These are phyloP conservation scores for Alternaria sp. DNA, from an alignment of 2,329 filamentous ascomycete genomes.

Conservation along the genomic window DNA sequence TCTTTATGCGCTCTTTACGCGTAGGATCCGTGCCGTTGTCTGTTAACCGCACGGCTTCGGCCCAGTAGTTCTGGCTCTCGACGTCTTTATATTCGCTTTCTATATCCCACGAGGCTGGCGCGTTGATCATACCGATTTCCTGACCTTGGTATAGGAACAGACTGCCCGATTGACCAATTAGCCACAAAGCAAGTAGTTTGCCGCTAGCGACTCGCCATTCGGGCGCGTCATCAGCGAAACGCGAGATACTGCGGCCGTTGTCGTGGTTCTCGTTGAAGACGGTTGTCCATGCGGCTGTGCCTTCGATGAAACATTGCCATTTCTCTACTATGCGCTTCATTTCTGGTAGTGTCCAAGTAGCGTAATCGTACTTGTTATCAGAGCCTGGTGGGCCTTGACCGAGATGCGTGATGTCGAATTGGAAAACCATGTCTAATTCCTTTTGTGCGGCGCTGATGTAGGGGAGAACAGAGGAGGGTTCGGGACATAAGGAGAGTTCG, in stretches of 20 bases:
- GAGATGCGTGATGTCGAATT: slow-evolving; percentile 52
- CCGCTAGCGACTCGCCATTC: slow-evolving; percentile 50
- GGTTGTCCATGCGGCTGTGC: slow-evolving; percentile 60
- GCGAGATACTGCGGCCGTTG: slow-evolving; percentile 62
- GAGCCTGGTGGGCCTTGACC: slow-evolving; percentile 45
- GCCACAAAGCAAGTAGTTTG: slow-evolving; percentile 54
- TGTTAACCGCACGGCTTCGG: slow-evolving; percentile 26
- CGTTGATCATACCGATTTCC: slow-evolving; percentile 66
- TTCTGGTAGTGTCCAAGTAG: slow-evolving; percentile 51
- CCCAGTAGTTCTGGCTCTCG: slow-evolving; percentile 55
- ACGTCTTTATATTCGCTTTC: slow-evolving; percentile 70
- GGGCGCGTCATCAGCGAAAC: slow-evolving; percentile 58
- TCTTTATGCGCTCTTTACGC: slow-evolving; percentile 42
- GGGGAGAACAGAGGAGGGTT: slow-evolving; percentile 51
- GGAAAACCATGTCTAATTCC: slow-evolving; percentile 58
- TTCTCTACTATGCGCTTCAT: slow-evolving; percentile 51
- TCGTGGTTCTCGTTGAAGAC: slow-evolving; percentile 71
- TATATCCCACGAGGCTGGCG: slow-evolving; percentile 55
- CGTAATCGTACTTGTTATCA: slow-evolving; percentile 39
- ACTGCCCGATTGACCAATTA: slow-evolving; percentile 58
- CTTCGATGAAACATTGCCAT: slow-evolving; percentile 58
- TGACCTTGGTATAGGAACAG: slow-evolving; percentile 67
- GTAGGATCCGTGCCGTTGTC: slow-evolving; percentile 42
- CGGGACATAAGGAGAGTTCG: slow-evolving; percentile 60
- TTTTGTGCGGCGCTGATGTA: slow-evolving; percentile 50